Evolutionary conservation across 2,329 filamentous ascomycete genomes (phyloP).

Genomic region (Cryoendolithus antarcticus): DNA sequence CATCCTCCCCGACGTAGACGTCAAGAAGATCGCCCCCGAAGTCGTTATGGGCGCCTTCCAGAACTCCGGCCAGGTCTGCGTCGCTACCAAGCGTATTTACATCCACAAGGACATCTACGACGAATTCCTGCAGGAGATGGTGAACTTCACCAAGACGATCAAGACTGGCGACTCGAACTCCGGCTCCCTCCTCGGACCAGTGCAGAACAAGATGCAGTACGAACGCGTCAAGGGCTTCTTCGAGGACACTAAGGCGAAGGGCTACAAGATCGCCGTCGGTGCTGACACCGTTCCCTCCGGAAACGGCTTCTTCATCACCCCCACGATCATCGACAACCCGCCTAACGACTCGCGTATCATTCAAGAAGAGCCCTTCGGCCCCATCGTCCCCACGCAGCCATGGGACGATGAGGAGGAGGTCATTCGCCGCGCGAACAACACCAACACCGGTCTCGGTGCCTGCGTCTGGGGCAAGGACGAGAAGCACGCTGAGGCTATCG

Average conservation of each 20-base stretch:
- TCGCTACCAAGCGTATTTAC: constrained; percentile 43
- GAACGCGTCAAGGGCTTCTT: constrained; percentile 35
- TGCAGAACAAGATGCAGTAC: constrained; percentile 47
- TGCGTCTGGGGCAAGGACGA: constrained; percentile 42
- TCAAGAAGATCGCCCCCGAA: constrained; percentile 37
- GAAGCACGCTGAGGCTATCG: constrained; percentile 36
- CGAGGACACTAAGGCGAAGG: constrained; percentile 25
- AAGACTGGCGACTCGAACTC: constrained; percentile 31
- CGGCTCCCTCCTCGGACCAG: constrained; percentile 42
- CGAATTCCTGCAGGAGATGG: constrained; percentile 36
- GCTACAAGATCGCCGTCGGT: constrained; percentile 41
- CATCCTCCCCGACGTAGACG: constrained; percentile 45
- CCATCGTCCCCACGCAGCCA: constrained; percentile 36
- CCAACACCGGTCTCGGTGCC: constrained; percentile 39
- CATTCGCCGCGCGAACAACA: constrained; percentile 36
- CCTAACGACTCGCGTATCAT: constrained; percentile 28
- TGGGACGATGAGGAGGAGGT: constrained; percentile 37
- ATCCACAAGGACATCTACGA: constrained; percentile 44
- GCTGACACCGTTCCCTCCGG: constrained; percentile 34
- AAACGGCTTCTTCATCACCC: constrained; percentile 31
- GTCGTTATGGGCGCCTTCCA: constrained; percentile 42
- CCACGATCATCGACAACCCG: constrained; percentile 36
- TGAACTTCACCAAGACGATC: constrained; percentile 31
- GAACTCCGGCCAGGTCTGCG: constrained; percentile 46
- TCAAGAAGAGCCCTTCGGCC: constrained; percentile 39